Conservation (phyloP, 2,329 filamentous ascomycete genomes). For the Trichothecium roseum region DNA sequence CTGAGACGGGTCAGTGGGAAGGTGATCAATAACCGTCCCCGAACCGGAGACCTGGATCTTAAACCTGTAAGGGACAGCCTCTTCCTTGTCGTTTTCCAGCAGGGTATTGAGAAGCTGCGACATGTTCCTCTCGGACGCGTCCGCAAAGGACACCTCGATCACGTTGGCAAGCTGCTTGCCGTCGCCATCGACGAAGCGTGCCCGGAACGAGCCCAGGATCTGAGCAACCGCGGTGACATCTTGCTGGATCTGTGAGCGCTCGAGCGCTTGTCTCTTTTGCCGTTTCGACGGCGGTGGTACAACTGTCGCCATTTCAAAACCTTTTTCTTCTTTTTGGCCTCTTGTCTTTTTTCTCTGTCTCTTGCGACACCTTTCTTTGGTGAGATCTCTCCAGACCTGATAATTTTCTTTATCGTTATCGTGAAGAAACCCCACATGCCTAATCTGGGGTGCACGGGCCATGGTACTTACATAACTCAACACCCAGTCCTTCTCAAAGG, state of each 20-base stretch:
- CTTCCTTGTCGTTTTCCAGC: slow-evolving; percentile 52
- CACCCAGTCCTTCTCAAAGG: too few species aligned
- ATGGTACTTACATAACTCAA: too few species aligned
- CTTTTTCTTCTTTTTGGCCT: too few species aligned
- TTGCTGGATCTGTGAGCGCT: slow-evolving; percentile 63
- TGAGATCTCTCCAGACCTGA: too few species aligned
- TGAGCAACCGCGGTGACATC: slow-evolving; percentile 59
- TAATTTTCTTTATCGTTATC: too few species aligned
- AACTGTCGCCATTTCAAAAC: slow-evolving; percentile 75
- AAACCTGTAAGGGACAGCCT: slow-evolving; percentile 52
- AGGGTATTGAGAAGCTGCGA: slow-evolving; percentile 79
- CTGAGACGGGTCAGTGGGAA: slow-evolving; percentile 42
- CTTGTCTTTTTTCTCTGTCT: too few species aligned
- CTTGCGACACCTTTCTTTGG: too few species aligned
- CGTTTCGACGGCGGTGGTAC: slow-evolving; percentile 80
- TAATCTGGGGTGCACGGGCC: too few species aligned
- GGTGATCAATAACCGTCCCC: slow-evolving; percentile 43
- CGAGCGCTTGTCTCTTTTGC: slow-evolving; percentile 65
- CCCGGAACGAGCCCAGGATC: slow-evolving; percentile 65
- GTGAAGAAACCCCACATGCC: too few species aligned
- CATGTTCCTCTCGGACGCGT: slow-evolving; percentile 82
- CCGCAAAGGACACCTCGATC: slow-evolving; percentile 65
- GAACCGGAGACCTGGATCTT: slow-evolving; percentile 46
- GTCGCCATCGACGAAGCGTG: slow-evolving; percentile 80
- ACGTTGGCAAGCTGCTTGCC: slow-evolving; percentile 61